Percentiles rank a stretch among this genome's conserved stretches.
These are phyloP conservation scores for Penicillium expansum DNA, from an alignment of 2,329 filamentous ascomycete species.

Conservation along the genomic window DNA sequence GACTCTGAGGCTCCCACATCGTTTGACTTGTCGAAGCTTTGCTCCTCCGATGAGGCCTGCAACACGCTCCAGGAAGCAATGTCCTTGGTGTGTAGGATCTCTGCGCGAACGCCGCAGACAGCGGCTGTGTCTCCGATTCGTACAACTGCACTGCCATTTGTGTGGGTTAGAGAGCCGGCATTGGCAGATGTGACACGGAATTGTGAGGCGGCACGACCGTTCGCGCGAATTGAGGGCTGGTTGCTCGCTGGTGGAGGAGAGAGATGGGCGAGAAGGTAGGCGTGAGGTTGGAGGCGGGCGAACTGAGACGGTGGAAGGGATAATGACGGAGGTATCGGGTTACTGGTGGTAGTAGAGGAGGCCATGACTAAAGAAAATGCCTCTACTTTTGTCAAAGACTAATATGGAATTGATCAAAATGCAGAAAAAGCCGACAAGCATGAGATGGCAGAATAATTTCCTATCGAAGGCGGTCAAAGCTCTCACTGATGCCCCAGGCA, in stretches of 20 bases:
- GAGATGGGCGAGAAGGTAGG: conserved; percentile 87
- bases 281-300: conserved; percentile 82
- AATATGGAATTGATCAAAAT: conserved; percentile 3
- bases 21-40: conserved; percentile 32
- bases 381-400: background rate
- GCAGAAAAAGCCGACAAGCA: conserved; percentile 19
- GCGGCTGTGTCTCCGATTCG: conserved; percentile 85
- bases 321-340: conserved; percentile 42
- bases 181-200: conserved; percentile 74
- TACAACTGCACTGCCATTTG: conserved; percentile 85
- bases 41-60: conserved; percentile 35
- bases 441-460: conserved; percentile 26
- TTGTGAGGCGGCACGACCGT: conserved; percentile 70
- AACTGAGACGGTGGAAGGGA: conserved; percentile 67
- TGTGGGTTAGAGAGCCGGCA: conserved; percentile 79
- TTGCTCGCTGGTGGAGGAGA: conserved; percentile 53
- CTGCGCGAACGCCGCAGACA: conserved; percentile 88
- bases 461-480: conserved; percentile 23
- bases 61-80: conserved; percentile 58
- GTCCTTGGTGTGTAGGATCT: conserved; percentile 73
- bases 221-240: conserved; percentile 67
- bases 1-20: conserved; percentile 44
- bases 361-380: conserved; percentile 20
- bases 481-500: conserved; percentile 8
- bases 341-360: conserved; percentile 20